Percentiles rank a stretch among this genome's conserved stretches.
phyloP scores from a whole-genome alignment of 2,329 filamentous ascomycete genomes.

The Chaetomium olivaceum region DNA sequence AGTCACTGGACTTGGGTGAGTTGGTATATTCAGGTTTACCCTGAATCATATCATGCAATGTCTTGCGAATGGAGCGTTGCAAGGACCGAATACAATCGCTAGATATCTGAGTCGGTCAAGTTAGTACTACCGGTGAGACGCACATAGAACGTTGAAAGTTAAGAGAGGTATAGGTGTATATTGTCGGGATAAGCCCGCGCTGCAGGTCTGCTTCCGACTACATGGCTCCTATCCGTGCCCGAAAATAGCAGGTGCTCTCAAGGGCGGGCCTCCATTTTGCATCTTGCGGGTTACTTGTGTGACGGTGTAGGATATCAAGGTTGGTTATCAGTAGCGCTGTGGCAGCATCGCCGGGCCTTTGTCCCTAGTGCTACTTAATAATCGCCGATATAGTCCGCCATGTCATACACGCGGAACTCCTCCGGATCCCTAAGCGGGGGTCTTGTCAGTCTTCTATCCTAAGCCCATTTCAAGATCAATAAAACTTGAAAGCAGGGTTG shows the following conservation, averaged over 20 bases:
- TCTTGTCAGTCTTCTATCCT: not conserved
- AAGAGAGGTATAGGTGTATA: too few species aligned
- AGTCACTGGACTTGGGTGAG: too few species aligned
- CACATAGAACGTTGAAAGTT: too few species aligned
- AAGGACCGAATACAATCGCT: too few species aligned
- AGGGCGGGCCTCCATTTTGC: not conserved
- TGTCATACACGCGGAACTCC: conserved; percentile 76
- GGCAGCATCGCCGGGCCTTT: conserved; percentile 38
- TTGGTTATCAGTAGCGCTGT: not conserved
- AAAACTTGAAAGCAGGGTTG: not conserved
- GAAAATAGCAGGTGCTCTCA: not conserved
- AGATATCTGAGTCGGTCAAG: too few species aligned
- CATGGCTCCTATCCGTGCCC: not conserved
- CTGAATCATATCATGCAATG: too few species aligned
- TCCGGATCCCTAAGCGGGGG: conserved; percentile 64
- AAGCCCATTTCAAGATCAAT: not conserved
- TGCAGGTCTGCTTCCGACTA: not conserved
- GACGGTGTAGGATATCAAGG: conserved; percentile 8
- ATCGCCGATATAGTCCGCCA: conserved; percentile 37
- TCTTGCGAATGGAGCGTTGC: too few species aligned
- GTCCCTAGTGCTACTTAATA: conserved; percentile 53
- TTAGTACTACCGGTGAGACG: too few species aligned
- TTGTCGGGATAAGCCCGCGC: too few species aligned
- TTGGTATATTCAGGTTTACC: too few species aligned
- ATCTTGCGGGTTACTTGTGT: conserved; percentile 17